Conservation (phyloP, 768 basidiomycete species). For the Naematelia encephala region DNA sequence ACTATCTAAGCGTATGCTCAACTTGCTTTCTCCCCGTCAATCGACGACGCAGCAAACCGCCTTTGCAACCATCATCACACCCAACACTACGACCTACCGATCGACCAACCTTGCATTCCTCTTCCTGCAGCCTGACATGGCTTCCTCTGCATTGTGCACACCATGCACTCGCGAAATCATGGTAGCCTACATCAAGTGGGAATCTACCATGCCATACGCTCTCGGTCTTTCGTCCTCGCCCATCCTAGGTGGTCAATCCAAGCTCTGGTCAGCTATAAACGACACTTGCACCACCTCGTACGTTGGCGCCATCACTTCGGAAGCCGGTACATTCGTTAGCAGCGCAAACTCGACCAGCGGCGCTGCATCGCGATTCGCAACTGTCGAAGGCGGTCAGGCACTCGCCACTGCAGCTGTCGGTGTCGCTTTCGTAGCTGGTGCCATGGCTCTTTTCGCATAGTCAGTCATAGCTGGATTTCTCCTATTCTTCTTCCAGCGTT, state of each 20-base stretch:
- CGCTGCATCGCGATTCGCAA: slow-evolving; percentile 16
- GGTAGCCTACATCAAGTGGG: slow-evolving; percentile 71
- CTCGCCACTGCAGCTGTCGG: slow-evolving; percentile 12
- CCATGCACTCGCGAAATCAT: slow-evolving; percentile 76
- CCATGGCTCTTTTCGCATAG: slow-evolving; percentile 23
- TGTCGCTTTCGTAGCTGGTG: slow-evolving; percentile 19
- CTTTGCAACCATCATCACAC: slow-evolving; percentile 44
- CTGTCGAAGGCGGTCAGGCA: slow-evolving; percentile 12
- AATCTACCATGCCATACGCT: slow-evolving; percentile 68
- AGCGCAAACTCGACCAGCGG: slow-evolving; percentile 23
- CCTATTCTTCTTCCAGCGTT: not conserved
- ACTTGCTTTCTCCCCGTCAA: slow-evolving; percentile 29
- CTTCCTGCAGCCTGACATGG: slow-evolving; percentile 61
- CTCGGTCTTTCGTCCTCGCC: slow-evolving; percentile 66
- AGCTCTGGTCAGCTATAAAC: slow-evolving; percentile 64
- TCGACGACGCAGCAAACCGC: slow-evolving; percentile 15
- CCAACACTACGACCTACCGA: slow-evolving; percentile 57
- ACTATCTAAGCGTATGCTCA: slow-evolving; percentile 33
- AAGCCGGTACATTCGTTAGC: slow-evolving; percentile 35
- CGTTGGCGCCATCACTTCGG: slow-evolving; percentile 51
- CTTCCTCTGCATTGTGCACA: slow-evolving; percentile 65
- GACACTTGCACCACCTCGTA: slow-evolving; percentile 68
- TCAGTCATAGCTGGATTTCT: not conserved
- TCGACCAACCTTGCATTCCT: slow-evolving; percentile 65
- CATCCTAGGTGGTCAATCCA: slow-evolving; percentile 64